Evolutionary conservation across 352 stramenopile species (phyloP), one percentile per base, ranked within the genome.

Genomic region (Thraustochytrium striatum): DNA sequence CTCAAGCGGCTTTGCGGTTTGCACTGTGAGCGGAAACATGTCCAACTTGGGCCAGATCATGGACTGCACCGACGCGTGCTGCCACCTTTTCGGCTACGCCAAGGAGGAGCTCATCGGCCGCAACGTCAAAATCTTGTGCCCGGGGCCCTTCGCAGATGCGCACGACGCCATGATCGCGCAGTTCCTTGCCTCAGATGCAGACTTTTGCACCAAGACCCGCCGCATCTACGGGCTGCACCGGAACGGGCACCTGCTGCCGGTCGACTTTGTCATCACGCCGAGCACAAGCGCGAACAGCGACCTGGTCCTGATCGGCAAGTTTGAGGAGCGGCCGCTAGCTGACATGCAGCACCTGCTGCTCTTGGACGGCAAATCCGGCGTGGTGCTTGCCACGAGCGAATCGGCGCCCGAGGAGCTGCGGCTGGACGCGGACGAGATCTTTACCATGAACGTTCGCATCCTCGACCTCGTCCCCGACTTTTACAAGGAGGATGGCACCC

Each of bases 251-350:
- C 43, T 79, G 1, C 72, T 73, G 28, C 47, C 52, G n/a, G 2
- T 79, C 13, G 69, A 79, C 57, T 69, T 79, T 53, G 69, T 69
- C 33, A 69, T 79, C 52, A 72, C 69, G 30, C 69, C 69, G 3
- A 79, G 69, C 69, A 79, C 52, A 38, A 72, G 13, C n/a, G 3
- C 28, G 21, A 19, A 30, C 5, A n/a, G 30, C 28, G 53, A 73
- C 30, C 32, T 79, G 30, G 43, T 79, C 39, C 57, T 79, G 21
- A 69, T 69, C 72, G 69, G 47, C 25, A 65, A 21, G 9, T 62
- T 62, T 35, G 72, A 41, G 8, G 47, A 69, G 30, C 25, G 39
- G 1, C 69, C 30, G n/a, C 39, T 69, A 11, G n/a, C 25, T 9
- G 69, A 69, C 16, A 50, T 16, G 11, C n/a, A 21, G 0, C 44